A percentile compares a stretch with the other conserved stretches of the same genome.
Conservation (phyloP, 441 rosid species). For the Sinapis alba region DNA sequence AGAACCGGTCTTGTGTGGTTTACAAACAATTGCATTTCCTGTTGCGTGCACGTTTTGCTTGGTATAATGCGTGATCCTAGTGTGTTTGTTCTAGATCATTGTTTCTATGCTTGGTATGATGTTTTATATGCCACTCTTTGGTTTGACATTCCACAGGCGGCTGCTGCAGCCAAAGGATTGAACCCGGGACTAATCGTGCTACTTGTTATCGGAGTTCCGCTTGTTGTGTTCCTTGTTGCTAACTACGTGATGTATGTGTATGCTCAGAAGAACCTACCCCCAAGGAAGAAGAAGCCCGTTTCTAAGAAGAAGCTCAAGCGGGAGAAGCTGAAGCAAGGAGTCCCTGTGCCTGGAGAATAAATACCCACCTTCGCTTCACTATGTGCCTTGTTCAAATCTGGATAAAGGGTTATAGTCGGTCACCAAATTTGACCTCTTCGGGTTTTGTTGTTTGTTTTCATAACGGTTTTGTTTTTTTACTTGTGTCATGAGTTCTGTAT, state of each 20-base stretch:
- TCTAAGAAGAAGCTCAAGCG: conserved; percentile 97
- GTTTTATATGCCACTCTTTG: not conserved
- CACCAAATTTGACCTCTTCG: not conserved
- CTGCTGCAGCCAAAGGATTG: conserved; percentile 66
- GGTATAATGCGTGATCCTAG: not conserved
- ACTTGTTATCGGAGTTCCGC: conserved; percentile 57
- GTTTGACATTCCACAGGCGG: conserved; percentile 46
- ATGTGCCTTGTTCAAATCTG: conserved; percentile 8
- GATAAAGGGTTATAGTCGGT: not conserved
- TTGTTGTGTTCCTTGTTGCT: conserved; percentile 68
- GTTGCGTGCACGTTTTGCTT: conserved; percentile 7
- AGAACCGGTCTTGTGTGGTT: too few relatives aligned
- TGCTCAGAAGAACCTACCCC: conserved; percentile 86
- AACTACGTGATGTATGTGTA: conserved; percentile 68
- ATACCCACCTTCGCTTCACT: not conserved
- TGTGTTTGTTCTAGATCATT: not conserved
- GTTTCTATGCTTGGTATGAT: conserved; percentile 13
- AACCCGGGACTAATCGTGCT: conserved; percentile 91
- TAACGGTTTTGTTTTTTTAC: not conserved
- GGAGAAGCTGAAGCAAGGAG: conserved; percentile 91
- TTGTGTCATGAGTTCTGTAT: not conserved
- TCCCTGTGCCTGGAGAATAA: conserved; percentile 51
- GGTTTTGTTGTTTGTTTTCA: not conserved
- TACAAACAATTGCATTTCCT: not conserved
- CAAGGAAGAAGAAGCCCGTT: conserved; percentile 82